A percentile compares a stretch with the other conserved stretches of the same genome.
phyloP scores from a whole-genome alignment of 108 stramenopile species.

The Skeletonema tropicum region DNA sequence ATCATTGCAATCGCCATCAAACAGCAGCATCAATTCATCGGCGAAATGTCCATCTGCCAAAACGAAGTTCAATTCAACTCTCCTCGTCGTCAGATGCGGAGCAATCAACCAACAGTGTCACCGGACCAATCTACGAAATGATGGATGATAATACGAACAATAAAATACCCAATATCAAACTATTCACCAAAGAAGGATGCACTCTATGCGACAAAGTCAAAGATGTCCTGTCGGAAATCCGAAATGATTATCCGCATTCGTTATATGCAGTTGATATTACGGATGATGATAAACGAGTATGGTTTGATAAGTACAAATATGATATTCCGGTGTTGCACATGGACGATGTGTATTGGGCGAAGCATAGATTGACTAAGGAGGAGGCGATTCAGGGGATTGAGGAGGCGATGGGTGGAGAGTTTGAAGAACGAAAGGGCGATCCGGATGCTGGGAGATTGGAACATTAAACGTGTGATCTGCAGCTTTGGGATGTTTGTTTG shows the following conservation, averaged over 20 bases:
- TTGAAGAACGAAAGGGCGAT: constrained; percentile 59
- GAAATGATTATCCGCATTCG: constrained; percentile 60
- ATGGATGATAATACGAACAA: neutral
- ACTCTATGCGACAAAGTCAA: constrained; percentile 86
- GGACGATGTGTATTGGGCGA: constrained; percentile 75
- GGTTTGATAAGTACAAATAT: constrained; percentile 81
- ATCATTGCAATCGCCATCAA: neutral
- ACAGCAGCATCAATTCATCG: neutral
- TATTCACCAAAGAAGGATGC: constrained; percentile 86
- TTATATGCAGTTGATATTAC: constrained; percentile 83
- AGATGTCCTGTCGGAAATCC: constrained; percentile 7
- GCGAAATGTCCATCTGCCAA: neutral
- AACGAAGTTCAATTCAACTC: neutral
- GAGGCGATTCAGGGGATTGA: constrained; percentile 60
- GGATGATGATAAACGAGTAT: constrained; percentile 63
- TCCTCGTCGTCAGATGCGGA: neutral
- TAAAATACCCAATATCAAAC: constrained; percentile 45
- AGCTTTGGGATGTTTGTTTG: too few relatives aligned
- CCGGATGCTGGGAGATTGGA: constrained; percentile 76
- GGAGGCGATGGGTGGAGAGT: constrained; percentile 38
- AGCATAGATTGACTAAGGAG: constrained; percentile 66
- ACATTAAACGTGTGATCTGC: neutral
- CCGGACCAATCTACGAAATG: constrained; percentile 66
- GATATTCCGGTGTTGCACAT: constrained; percentile 88
- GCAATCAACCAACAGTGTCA: constrained; percentile 42